Percentiles rank a stretch among this genome's conserved stretches.
Conservation (phyloP, 495 filamentous ascomycete species). For the Penicillium bialowiezense region DNA sequence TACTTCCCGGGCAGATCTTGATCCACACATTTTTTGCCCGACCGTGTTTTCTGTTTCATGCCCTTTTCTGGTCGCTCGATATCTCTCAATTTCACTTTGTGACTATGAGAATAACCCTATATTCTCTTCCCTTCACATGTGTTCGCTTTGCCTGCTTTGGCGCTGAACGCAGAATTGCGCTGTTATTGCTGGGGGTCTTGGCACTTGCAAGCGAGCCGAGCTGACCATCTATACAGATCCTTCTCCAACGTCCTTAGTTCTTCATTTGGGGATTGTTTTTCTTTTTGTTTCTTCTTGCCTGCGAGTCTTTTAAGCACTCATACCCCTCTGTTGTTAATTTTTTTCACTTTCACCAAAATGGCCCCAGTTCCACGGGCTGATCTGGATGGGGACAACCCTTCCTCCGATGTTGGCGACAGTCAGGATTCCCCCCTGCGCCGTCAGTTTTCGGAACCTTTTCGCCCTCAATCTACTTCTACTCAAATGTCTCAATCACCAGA, state of each 20-base stretch:
- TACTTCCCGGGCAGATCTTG: slow-evolving; percentile 25
- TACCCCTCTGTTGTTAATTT: not conserved
- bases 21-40: slow-evolving; percentile 31
- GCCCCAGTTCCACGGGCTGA: slow-evolving; percentile 36
- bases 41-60: slow-evolving; percentile 22
- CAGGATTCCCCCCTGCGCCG: slow-evolving; percentile 43
- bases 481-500: slow-evolving; percentile 38
- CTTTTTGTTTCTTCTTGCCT: slow-evolving; percentile 2
- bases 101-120: not conserved
- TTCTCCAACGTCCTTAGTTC: slow-evolving; percentile 11
- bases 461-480: slow-evolving; percentile 35
- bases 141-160: not conserved
- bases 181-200: slow-evolving; percentile 39
- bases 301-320: slow-evolving; percentile 1
- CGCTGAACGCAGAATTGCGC: slow-evolving; percentile 23
- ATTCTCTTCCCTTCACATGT: not conserved
- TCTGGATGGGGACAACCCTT: slow-evolving; percentile 38
- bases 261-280: slow-evolving; percentile 8
- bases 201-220: slow-evolving; percentile 42
- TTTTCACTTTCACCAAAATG: slow-evolving; percentile 21
- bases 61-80: not conserved
- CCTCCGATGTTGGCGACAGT: slow-evolving; percentile 38
- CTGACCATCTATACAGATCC: slow-evolving; percentile 37
- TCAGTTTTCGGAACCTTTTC: slow-evolving; percentile 44
- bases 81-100: not conserved